Conservation (phyloP, 2,329 filamentous ascomycete genomes). For the Cadophora sp. region DNA sequence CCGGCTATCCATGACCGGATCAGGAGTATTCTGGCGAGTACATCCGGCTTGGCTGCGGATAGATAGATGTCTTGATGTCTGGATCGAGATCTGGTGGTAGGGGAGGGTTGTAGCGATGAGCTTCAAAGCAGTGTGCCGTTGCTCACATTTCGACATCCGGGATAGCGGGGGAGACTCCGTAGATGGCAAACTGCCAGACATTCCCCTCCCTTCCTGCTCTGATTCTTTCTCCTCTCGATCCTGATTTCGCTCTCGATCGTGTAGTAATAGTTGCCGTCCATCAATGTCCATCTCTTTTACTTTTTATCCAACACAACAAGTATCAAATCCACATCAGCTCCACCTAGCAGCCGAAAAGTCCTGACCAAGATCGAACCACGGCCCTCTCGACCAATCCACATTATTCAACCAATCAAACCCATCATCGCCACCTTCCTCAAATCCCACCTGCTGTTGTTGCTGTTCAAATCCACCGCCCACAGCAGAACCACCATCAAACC, state of each 20-base stretch:
- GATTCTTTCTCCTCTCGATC: too few species aligned
- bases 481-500: not conserved
- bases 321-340: constrained; percentile 10
- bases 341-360: constrained; percentile 27
- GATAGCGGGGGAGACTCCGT: too few species aligned
- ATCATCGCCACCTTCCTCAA: constrained; percentile 36
- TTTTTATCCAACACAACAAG: not conserved
- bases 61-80: not conserved
- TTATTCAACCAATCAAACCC: constrained; percentile 44
- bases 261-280: too few species aligned
- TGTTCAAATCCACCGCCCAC: constrained; percentile 26
- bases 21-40: too few species aligned
- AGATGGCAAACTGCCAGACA: too few species aligned
- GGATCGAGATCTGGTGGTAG: not conserved
- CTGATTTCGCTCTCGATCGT: too few species aligned
- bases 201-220: too few species aligned
- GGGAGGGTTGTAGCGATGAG: too few species aligned
- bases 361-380: constrained; percentile 42
- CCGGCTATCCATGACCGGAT: too few species aligned
- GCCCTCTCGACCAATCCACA: constrained; percentile 43
- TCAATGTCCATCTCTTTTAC: not conserved
- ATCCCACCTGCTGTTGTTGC: constrained; percentile 20
- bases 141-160: too few species aligned
- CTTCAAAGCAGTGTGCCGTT: too few species aligned
- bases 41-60: too few species aligned